Percentiles rank a stretch among this genome's conserved stretches.
These are phyloP conservation scores for Schwanniomyces sp. DNA, from an alignment of 805 yeast species.

Conservation along the genomic window DNA sequence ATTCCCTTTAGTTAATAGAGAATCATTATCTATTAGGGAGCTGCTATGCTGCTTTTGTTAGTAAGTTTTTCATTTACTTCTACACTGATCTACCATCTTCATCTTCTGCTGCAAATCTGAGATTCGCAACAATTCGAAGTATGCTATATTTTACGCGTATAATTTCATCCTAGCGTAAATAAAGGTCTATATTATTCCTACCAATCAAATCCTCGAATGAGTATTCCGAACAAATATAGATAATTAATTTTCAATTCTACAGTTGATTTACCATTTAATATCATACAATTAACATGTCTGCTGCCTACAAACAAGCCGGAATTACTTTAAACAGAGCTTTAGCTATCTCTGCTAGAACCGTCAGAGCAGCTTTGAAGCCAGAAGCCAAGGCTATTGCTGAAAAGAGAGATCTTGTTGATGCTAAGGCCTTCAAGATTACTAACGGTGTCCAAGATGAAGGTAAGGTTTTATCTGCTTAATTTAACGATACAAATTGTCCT, in stretches of 20 bases:
- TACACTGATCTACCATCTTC: too few species aligned
- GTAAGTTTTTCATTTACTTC: too few species aligned
- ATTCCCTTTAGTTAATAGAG: too few species aligned
- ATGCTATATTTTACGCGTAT: neutral
- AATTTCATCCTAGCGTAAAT: conserved; percentile 2
- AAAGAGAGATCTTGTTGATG: conserved; percentile 74
- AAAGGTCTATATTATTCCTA: neutral
- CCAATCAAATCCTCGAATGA: conserved; percentile 8
- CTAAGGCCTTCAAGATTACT: conserved; percentile 66
- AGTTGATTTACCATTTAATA: neutral
- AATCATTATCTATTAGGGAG: too few species aligned
- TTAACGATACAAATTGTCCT: neutral
- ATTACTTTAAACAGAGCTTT: conserved; percentile 78
- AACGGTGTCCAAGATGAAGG: conserved; percentile 58
- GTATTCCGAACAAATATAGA: conserved; percentile 1
- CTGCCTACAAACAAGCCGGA: conserved; percentile 49
- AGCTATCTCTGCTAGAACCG: conserved; percentile 85
- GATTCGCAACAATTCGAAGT: neutral
- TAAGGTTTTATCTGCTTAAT: conserved; percentile 29
- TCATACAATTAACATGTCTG: conserved; percentile 27
- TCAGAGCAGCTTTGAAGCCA: conserved; percentile 85
- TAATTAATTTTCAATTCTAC: neutral
- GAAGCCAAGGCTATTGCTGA: conserved; percentile 74
- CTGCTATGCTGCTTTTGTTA: too few species aligned
- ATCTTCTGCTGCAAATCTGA: neutral